Conservation (phyloP, 148 eudicot species). For the Vaccinium macrocarpon region DNA sequence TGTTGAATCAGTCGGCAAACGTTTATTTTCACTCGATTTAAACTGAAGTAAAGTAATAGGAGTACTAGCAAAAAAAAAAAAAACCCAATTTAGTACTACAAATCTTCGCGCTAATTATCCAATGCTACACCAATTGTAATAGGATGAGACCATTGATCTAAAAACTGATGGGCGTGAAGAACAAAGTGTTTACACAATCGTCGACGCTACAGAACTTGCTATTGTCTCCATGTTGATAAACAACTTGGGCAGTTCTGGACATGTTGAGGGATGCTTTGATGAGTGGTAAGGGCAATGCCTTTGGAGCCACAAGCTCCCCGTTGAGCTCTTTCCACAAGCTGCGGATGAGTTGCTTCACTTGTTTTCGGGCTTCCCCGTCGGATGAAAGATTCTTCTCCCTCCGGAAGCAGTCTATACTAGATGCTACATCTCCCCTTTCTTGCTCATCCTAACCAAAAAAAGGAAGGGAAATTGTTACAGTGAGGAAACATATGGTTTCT, state of each 20-base stretch:
- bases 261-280: constrained; percentile 32
- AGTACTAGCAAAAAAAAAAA: not conserved
- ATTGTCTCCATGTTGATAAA: constrained; percentile 38
- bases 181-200: constrained; percentile 32
- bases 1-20: not conserved
- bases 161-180: constrained; percentile 29
- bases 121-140: not conserved
- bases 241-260: constrained; percentile 39
- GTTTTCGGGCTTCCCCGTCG: constrained; percentile 26
- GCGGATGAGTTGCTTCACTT: constrained; percentile 24
- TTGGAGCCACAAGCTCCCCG: constrained; percentile 21
- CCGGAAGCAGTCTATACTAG: constrained; percentile 33
- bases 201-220: constrained; percentile 31
- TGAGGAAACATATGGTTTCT: not conserved
- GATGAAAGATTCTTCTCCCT: constrained; percentile 27
- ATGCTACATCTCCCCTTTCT: constrained; percentile 37
- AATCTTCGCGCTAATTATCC: not conserved
- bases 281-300: constrained; percentile 28
- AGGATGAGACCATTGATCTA: not conserved
- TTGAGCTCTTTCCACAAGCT: constrained; percentile 35
- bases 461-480: not conserved
- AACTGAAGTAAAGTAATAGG: not conserved
- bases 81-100: not conserved
- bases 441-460: constrained; percentile 31
- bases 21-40: not conserved